phyloP scores from a whole-genome alignment of 164 flowering plant genomes.

The Warburgia ugandensis region DNA sequence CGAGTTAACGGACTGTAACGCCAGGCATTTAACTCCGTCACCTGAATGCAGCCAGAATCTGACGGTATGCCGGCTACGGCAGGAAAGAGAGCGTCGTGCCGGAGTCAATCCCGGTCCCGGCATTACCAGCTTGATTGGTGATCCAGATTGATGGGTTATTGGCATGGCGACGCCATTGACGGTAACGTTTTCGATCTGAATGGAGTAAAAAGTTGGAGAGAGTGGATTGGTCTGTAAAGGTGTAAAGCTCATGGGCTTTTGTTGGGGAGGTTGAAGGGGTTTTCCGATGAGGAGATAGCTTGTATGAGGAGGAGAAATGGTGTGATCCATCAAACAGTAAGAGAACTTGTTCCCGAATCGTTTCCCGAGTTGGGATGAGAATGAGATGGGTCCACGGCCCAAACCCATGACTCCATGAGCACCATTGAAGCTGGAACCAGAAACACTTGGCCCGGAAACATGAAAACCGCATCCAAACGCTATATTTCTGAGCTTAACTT shows the following conservation, averaged over 20 bases:
- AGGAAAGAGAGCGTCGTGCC: conserved; percentile 70
- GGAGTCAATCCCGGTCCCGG: conserved; percentile 73
- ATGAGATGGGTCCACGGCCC: conserved; percentile 75
- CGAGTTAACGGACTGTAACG: conserved; percentile 41
- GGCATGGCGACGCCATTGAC: conserved; percentile 37
- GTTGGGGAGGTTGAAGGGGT: neutral
- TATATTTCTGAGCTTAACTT: conserved; percentile 17
- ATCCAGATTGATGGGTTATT: conserved; percentile 55
- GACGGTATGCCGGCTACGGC: conserved; percentile 42
- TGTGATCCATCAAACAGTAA: conserved; percentile 74
- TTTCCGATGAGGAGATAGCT: conserved; percentile 64
- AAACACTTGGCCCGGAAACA: conserved; percentile 38
- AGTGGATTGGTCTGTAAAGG: conserved; percentile 48
- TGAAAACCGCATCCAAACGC: conserved; percentile 64
- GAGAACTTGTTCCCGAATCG: conserved; percentile 64
- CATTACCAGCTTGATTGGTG: conserved; percentile 46
- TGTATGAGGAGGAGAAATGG: conserved; percentile 62
- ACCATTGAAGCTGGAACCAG: conserved; percentile 58
- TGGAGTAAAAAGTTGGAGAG: conserved; percentile 65
- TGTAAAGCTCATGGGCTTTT: conserved; percentile 35
- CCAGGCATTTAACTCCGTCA: conserved; percentile 53
- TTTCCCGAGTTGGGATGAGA: conserved; percentile 60
- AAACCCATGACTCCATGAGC: conserved; percentile 74
- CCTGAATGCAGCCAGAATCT: conserved; percentile 35
- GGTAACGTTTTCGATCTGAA: conserved; percentile 35